Evolutionary conservation across 2,329 filamentous ascomycete species (phyloP).

Genomic region (Botryotinia calthae): DNA sequence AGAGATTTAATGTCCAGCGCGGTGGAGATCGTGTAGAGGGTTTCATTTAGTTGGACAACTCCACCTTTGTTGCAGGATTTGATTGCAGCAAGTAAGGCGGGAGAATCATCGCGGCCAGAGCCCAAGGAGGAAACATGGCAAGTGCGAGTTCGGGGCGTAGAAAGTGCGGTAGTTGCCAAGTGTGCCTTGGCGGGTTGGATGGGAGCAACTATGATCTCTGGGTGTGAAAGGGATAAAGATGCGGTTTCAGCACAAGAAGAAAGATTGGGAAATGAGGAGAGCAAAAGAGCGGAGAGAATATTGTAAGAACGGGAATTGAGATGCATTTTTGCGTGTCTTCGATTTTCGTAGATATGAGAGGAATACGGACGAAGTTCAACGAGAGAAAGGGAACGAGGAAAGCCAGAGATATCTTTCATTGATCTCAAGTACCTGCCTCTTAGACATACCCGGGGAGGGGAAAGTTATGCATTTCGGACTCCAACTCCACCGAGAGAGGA

Average conservation of each 20-base stretch:
- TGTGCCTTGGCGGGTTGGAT: slow-evolving; percentile 9
- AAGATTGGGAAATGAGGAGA: background rate
- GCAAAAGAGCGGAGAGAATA: background rate
- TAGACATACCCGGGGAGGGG: background rate
- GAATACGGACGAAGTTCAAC: background rate
- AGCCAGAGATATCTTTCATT: background rate
- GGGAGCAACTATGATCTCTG: slow-evolving; percentile 3
- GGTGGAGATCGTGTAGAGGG: slow-evolving; percentile 14
- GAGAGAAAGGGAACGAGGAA: background rate
- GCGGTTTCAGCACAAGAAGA: background rate
- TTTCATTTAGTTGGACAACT: slow-evolving; percentile 5
- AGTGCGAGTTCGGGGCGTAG: slow-evolving; percentile 9
- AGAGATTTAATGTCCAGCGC: slow-evolving; percentile 4
- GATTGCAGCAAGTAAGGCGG: background rate
- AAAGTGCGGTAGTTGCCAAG: background rate
- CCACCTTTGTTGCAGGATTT: slow-evolving; percentile 16
- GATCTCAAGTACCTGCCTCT: background rate
- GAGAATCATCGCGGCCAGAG: slow-evolving; percentile 4
- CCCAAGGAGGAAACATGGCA: slow-evolving; percentile 9
- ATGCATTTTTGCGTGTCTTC: background rate
- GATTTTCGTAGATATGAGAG: background rate
- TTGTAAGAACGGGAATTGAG: background rate
- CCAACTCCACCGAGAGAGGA: slow-evolving; percentile 10
- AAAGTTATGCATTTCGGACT: background rate
- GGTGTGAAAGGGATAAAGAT: background rate